Evolutionary conservation across 345 rosid species (phyloP).

Genomic region (Turritis glabra): DNA sequence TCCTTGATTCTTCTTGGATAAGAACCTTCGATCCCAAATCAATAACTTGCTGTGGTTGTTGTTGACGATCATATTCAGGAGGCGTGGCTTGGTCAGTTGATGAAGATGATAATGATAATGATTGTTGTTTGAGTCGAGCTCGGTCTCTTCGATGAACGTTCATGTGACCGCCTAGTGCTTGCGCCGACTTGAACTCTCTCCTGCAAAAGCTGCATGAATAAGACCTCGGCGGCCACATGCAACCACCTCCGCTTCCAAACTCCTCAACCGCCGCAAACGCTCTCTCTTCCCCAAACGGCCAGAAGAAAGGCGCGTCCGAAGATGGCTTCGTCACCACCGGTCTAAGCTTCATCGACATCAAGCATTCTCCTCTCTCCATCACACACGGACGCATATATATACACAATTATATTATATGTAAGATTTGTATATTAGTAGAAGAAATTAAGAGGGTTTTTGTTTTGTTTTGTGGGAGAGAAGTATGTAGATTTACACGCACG

Average conservation of each 20-base stretch:
- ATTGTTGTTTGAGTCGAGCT: conserved; percentile 44
- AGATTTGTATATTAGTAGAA: not conserved
- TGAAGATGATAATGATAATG: conserved; percentile 36
- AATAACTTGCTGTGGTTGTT: conserved; percentile 5
- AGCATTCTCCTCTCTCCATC: conserved; percentile 35
- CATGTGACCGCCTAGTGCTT: conserved; percentile 62
- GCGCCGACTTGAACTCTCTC: conserved; percentile 58
- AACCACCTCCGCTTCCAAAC: conserved; percentile 41
- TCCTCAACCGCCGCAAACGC: conserved; percentile 66
- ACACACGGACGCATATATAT: conserved; percentile 11
- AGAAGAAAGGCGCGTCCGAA: conserved; percentile 15
- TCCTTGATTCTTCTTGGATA: conserved; percentile 22
- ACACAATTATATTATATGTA: too few relatives aligned
- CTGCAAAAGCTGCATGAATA: conserved; percentile 52
- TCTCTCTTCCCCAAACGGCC: conserved; percentile 47
- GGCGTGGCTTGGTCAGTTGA: conserved; percentile 29
- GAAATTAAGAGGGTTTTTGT: not conserved
- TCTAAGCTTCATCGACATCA: conserved; percentile 35
- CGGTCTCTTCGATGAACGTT: conserved; percentile 55
- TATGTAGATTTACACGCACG: conserved; percentile 26
- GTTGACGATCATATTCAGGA: conserved; percentile 1
- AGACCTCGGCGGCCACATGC: conserved; percentile 54
- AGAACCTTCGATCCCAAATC: conserved; percentile 14
- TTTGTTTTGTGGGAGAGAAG: not conserved
- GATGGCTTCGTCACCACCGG: conserved; percentile 20